Evolutionary conservation across 2,329 filamentous ascomycete genomes (phyloP).

Genomic region (Pyrenochaeta sp.): DNA sequence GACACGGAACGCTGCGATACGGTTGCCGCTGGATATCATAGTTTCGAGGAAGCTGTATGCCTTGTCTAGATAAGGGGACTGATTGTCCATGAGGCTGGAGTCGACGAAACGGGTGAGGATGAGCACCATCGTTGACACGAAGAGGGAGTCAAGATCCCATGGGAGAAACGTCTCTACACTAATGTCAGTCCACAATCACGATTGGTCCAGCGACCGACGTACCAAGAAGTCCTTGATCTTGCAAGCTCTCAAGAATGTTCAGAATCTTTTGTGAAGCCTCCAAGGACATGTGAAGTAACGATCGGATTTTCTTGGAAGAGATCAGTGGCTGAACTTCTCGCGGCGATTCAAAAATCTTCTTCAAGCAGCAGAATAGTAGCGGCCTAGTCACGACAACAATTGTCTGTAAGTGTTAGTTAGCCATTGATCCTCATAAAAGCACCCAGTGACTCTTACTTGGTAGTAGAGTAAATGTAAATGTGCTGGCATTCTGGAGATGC

Average conservation of each 20-base stretch:
- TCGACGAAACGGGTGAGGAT: constrained; percentile 47
- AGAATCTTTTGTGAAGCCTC: constrained; percentile 57
- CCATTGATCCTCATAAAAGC: no score
- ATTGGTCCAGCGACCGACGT: constrained; percentile 1
- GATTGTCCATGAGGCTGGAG: constrained; percentile 47
- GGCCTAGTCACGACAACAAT: constrained; percentile 54
- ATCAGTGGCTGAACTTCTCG: constrained; percentile 41
- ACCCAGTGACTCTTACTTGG: constrained; percentile 40
- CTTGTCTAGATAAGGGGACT: constrained; percentile 52
- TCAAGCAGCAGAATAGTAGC: constrained; percentile 55
- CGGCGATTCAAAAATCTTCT: constrained; percentile 43
- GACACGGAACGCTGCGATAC: constrained; percentile 56
- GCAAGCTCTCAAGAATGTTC: constrained; percentile 54
- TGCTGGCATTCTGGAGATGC: constrained; percentile 54
- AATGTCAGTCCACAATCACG: constrained; percentile 3
- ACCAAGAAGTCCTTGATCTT: constrained; percentile 60
- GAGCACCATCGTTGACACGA: constrained; percentile 55
- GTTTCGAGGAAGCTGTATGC: constrained; percentile 57
- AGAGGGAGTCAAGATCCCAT: constrained; percentile 58
- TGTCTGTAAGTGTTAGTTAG: constrained; percentile 37
- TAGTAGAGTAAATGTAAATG: constrained; percentile 50
- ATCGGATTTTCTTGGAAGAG: constrained; percentile 49
- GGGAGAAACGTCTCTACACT: constrained; percentile 59
- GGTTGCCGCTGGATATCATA: constrained; percentile 58
- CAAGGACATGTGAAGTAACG: constrained; percentile 53